Evolutionary conservation across 139 green algal genomes (phyloP).

Genomic region (Haematococcus sp.): DNA sequence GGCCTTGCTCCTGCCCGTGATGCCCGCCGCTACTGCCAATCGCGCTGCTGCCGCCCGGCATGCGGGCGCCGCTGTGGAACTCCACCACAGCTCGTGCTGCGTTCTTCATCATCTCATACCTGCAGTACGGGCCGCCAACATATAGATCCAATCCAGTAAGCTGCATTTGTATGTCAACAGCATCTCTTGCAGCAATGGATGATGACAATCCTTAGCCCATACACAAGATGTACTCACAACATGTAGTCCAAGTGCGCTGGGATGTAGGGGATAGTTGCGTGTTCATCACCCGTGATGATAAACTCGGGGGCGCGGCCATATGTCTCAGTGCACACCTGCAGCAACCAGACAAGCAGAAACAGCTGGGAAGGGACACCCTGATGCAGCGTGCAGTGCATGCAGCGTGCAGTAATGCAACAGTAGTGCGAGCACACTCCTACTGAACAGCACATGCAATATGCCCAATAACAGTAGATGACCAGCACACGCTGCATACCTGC

Average conservation of each 20-base stretch:
- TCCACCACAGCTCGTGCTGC: constrained; percentile 58
- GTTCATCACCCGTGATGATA: constrained; percentile 53
- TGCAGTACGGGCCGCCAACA: too few relatives aligned
- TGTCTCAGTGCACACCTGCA: constrained; percentile 73
- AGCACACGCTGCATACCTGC: constrained; percentile 40
- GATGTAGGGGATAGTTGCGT: constrained; percentile 76
- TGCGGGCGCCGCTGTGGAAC: constrained; percentile 6
- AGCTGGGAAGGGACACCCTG: neutral
- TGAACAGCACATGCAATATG: neutral
- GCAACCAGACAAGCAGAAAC: neutral
- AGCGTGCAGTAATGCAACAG: too few relatives aligned
- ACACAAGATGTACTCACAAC: too few relatives aligned
- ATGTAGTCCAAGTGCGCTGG: constrained; percentile 92
- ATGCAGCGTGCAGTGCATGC: neutral
- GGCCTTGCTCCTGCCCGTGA: too few relatives aligned
- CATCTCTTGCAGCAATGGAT: too few relatives aligned
- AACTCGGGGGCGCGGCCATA: constrained; percentile 78
- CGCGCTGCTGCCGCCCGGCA: neutral
- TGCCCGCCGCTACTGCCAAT: neutral
- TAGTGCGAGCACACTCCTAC: neutral
- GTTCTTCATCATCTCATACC: constrained; percentile 91
- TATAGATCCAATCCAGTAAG: too few relatives aligned
- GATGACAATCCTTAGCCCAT: too few relatives aligned
- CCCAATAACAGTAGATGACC: too few relatives aligned
- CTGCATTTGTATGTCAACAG: too few relatives aligned